Percentiles rank a stretch among this genome's conserved stretches.
Evolutionary conservation across 306 rosid genomes (phyloP).

Genomic region (Prosopis cineraria): DNA sequence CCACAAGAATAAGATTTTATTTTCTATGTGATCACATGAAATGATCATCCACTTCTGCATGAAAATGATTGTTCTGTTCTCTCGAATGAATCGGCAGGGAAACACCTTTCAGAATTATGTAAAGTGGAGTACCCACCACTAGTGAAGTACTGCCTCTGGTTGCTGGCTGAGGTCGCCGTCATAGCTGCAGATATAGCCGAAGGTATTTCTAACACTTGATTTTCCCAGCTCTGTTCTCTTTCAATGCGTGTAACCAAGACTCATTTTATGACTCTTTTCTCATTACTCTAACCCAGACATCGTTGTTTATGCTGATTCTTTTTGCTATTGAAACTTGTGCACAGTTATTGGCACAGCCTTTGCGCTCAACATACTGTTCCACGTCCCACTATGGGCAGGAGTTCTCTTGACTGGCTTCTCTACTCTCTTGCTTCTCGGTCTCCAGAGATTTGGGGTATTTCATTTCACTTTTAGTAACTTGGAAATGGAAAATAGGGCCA

Average conservation of each 20-base stretch:
- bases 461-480: not conserved
- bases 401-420: slow-evolving; percentile 74
- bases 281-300: not conserved
- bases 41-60: not conserved
- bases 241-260: not conserved
- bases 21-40: not conserved
- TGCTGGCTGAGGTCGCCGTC: slow-evolving; percentile 81
- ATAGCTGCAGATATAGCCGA: slow-evolving; percentile 96
- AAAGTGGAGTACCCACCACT: slow-evolving; percentile 72
- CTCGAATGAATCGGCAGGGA: slow-evolving; percentile 46
- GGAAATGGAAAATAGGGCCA: no score
- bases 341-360: slow-evolving; percentile 93
- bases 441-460: slow-evolving; percentile 85
- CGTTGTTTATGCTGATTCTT: not conserved
- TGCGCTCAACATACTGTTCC: slow-evolving; percentile 75
- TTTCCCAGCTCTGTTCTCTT: not conserved
- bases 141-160: slow-evolving; percentile 77
- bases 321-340: not conserved
- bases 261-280: not conserved
- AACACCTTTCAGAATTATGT: slow-evolving; percentile 84
- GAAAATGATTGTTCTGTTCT: not conserved
- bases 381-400: slow-evolving; percentile 82
- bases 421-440: slow-evolving; percentile 79
- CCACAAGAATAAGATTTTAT: not conserved
- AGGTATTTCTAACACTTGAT: slow-evolving; percentile 37